Base-by-base conservation (phyloP, 228 moss, liverwort and hornwort genomes). In the Sphagnum fallax region DNA sequence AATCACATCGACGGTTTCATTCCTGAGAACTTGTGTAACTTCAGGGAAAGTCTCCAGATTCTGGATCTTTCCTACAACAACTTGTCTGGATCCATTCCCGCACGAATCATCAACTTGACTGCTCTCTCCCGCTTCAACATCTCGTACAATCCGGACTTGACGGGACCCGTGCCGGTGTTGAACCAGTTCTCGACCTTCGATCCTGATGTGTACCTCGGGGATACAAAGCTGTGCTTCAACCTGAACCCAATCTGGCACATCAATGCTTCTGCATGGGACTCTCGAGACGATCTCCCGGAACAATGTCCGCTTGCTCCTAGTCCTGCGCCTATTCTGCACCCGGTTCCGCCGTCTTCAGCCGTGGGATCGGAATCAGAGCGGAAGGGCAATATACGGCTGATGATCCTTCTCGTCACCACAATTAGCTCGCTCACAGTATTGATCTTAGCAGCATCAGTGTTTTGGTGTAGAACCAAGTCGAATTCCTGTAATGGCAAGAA, bases 161-260 rank as follows among this genome's bases (percentile, higher is more conserved):
- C 0, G 0, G 85, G 85, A 6, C 60, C 70, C 48, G 71, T 85
- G 48, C 82, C 85, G 0, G 79, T 68, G 32, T 62, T 66, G 61
- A 74, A 74, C 3, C 85, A 85, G 62, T 60, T 85, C 51, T 71
- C 79, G 10, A 85, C 82, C 14, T 75, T 82, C 12, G 72, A 67
- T 2, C 74, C 57, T 74, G 57, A 16, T 10, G 73, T 78, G 0
- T 85, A 77, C 75, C 58, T 79, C 16, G 85, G 80, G 50, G 80
- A 80, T 51, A 50, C 69, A 63, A 70, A 83, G 57, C 80, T 83
- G 69, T 83, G 83, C 63, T 83, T 83, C 49, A 77, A 71, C 13
- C 67, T 5, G 50, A 67, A 32, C 32, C 32, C 32, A 49, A 49
- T 49, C 16, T 49, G 65, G 16, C 16, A 49, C 16, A 5, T 51